Evolutionary conservation across 1,284 basidiomycete genomes (phyloP), one percentile per base, ranked within the genome.

Genomic region (Marasmius tenuissimus): DNA sequence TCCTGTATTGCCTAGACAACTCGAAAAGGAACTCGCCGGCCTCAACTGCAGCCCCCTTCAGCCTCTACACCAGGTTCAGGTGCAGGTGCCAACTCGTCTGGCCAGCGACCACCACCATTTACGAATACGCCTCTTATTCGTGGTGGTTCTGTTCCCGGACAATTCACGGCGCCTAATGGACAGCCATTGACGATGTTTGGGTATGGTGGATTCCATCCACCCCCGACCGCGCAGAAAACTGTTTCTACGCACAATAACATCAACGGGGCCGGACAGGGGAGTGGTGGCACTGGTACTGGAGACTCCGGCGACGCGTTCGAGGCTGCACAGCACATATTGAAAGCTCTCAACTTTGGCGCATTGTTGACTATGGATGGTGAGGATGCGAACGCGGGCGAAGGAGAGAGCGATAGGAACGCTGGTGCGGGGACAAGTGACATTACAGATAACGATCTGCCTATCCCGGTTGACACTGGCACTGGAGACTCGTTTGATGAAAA

Each of bases 281-380:
- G 37, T 4, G n/a, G 12, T 35, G 18, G 34, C 38, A 56, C 64
- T 73, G 18, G 78, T 42, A 65, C 66, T 9, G 74, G 70, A 16
- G 83, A 83, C 42, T 79, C 79, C 35, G 79, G 78, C 58, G 85
- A 88, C 62, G 85, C 86, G 14, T 91, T 87, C 81, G 84, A 88
- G 68, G 89, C 90, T 0, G 89, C 89, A 16, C 87, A 91, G 67
- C 88, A 84, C 65, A 91, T 92, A 54, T 77, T 92, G 58, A 85
- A 88, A 68, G 86, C 87, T 3, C 90, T 92, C 75, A 90, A 91
- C 71, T 88, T 90, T 66, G 84, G 83, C 4, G 76, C 74, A 37
- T 71, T 87, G 47, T 73, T 82, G 35, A 77, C 80, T 60, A 69
- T 80, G 47, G 54, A 61, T 12, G 69, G 77, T 33, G 69, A 71